phyloP scores from a whole-genome alignment of 176 grass and related monocot species.

The Carex littledalei region DNA sequence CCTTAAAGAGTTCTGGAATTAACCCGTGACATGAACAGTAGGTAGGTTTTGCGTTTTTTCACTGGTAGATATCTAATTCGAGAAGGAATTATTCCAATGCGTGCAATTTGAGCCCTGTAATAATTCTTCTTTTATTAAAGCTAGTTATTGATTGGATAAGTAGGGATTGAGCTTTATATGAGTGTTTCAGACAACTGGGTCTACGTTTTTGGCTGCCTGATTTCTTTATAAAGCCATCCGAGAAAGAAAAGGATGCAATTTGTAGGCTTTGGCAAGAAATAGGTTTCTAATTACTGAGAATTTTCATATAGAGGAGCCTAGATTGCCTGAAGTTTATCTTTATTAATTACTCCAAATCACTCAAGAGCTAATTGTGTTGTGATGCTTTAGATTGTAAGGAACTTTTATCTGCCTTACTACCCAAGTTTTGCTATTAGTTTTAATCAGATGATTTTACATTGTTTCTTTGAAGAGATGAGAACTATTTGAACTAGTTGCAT shows the following conservation, averaged over 20 bases:
- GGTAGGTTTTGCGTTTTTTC: too few species aligned
- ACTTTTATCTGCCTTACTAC: neutral
- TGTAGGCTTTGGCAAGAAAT: neutral
- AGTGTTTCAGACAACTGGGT: neutral
- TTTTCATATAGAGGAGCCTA: neutral
- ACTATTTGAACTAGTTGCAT: neutral
- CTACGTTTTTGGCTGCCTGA: neutral
- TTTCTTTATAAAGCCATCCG: neutral
- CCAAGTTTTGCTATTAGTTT: neutral
- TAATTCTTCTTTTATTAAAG: neutral
- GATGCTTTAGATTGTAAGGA: neutral
- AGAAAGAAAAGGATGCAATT: neutral
- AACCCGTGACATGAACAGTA: too few species aligned
- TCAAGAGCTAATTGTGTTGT: neutral
- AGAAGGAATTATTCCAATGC: neutral
- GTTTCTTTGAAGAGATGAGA: neutral
- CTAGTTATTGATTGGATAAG: neutral
- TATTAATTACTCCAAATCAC: neutral
- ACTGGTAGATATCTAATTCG: neutral
- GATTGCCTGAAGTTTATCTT: neutral
- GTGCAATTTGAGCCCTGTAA: neutral
- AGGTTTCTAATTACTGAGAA: neutral
- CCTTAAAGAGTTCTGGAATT: neutral
- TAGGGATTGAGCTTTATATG: neutral
- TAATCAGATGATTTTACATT: neutral